Evolutionary conservation across 495 filamentous ascomycete species (phyloP), one percentile per base, ranked within the genome.

Genomic region (Neurospora terricola): DNA sequence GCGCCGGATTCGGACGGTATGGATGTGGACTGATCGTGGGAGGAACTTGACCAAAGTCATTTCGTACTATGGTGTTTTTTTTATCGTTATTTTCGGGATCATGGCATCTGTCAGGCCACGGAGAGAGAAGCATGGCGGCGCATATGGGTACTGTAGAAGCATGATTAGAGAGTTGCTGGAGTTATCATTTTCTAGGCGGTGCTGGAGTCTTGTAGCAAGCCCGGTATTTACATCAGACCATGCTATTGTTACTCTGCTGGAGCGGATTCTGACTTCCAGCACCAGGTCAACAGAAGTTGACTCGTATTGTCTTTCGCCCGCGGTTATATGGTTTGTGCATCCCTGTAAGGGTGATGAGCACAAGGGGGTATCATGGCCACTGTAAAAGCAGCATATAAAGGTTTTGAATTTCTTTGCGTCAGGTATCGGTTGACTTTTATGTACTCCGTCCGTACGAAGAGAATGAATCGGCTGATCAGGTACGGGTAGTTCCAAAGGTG

Each of bases 11-110:
- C 54, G 4, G 76, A 76, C 10, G 70, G 40, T 27, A 80, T 81
- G 77, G 77, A 78, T 69, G 73, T 80, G 16, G 79, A 81, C 39
- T 79, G 70, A 78, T 62, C 27, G 54, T 66, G 27, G 54, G 54
- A 66, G 54, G 27, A 66, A 9, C 14, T 16, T 34, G 30, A 4
- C 14, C 54, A 36, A 34, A 66, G 11, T 59, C 11, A 3, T 27
- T 59, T 59, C 48, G 21, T 27, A 14, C 21, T 14, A 27, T 14
- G 48, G 10, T 62, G 54, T 62, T 34, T 34, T 62, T 18, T 62
- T 6, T 27, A 9, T 34, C 5, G 27, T 30, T 14, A 34, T 66
- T 18, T 30, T 30, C 54, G 23, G 54, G 54, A 62, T 62, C 7
- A 18, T 9, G 27, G 27, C 54, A 62, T 62, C 27, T 34, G 18